Percentiles rank a stretch among this genome's conserved stretches.
These are phyloP conservation scores for Haematococcus lacustris DNA, from an alignment of 139 green algal species.

Conservation along the genomic window DNA sequence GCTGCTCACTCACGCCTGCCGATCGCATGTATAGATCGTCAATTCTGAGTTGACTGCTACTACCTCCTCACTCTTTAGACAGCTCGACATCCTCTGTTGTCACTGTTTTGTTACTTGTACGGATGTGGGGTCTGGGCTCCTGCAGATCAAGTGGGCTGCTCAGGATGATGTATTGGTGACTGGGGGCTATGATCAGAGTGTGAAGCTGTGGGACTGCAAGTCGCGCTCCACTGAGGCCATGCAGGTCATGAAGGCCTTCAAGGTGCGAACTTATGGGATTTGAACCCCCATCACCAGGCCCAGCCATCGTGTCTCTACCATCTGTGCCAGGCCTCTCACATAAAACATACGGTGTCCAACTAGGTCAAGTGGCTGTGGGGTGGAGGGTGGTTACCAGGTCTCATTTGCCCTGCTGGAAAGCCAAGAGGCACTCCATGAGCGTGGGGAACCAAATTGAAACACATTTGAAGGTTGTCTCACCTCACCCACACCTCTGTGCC, in stretches of 20 bases:
- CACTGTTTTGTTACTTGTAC: background rate
- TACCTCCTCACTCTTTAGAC: background rate
- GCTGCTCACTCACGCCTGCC: too few relatives aligned
- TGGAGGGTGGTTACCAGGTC: too few relatives aligned
- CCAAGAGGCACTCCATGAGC: too few relatives aligned
- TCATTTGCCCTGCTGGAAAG: too few relatives aligned
- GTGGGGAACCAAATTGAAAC: too few relatives aligned
- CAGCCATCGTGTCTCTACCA: background rate
- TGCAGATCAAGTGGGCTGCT: slow-evolving; percentile 57
- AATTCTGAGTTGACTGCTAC: background rate
- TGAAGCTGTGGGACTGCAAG: slow-evolving; percentile 87
- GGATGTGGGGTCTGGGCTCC: background rate
- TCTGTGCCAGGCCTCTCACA: background rate
- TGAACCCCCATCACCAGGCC: background rate
- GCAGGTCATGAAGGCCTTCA: slow-evolving; percentile 73
- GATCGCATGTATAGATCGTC: background rate
- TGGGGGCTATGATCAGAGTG: slow-evolving; percentile 80
- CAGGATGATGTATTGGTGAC: slow-evolving; percentile 68
- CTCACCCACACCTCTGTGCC: too few relatives aligned
- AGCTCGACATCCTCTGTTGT: background rate
- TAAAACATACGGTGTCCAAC: background rate
- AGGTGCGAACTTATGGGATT: slow-evolving; percentile 15
- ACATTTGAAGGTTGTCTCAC: too few relatives aligned
- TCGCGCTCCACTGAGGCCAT: slow-evolving; percentile 68
- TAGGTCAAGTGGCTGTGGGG: too few relatives aligned